phyloP scores from a whole-genome alignment of 2,329 filamentous ascomycete genomes.

The Escovopsis sp. region DNA sequence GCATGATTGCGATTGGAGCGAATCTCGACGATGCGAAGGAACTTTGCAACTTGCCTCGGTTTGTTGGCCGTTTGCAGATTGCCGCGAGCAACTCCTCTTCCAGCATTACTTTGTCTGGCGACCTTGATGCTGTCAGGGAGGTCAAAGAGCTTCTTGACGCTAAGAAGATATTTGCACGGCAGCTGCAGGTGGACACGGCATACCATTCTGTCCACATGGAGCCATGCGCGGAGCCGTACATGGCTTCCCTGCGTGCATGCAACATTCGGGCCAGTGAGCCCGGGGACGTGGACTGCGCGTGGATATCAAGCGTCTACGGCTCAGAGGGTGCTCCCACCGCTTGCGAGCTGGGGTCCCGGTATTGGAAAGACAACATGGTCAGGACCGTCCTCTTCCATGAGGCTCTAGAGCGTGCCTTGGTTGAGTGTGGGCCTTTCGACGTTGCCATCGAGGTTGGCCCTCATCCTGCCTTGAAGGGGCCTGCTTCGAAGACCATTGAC shows the following conservation, averaged over 20 bases:
- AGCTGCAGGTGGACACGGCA: conserved; percentile 13
- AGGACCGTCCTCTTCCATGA: neutral
- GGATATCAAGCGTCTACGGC: neutral
- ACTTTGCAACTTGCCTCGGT: neutral
- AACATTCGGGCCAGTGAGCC: neutral
- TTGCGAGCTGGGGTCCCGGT: neutral
- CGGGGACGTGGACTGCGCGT: neutral
- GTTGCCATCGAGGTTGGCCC: conserved; percentile 1
- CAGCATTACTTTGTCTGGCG: conserved; percentile 15
- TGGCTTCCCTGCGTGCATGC: neutral
- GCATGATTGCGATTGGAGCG: conserved; percentile 1
- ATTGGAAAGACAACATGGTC: conserved; percentile 1
- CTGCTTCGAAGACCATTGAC: neutral
- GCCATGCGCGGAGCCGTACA: neutral
- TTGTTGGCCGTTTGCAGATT: conserved; percentile 15
- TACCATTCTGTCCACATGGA: conserved; percentile 18
- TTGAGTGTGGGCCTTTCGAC: neutral
- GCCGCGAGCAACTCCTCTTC: conserved; percentile 19
- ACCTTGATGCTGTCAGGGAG: conserved; percentile 12
- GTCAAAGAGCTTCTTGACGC: conserved; percentile 9
- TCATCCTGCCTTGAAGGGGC: conserved; percentile 1
- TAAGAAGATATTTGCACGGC: conserved; percentile 11
- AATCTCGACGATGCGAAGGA: neutral
- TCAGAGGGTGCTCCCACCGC: neutral
- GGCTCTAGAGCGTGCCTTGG: neutral